Evolutionary conservation across 768 basidiomycete genomes (phyloP).

Genomic region (Pleurotus platypus): DNA sequence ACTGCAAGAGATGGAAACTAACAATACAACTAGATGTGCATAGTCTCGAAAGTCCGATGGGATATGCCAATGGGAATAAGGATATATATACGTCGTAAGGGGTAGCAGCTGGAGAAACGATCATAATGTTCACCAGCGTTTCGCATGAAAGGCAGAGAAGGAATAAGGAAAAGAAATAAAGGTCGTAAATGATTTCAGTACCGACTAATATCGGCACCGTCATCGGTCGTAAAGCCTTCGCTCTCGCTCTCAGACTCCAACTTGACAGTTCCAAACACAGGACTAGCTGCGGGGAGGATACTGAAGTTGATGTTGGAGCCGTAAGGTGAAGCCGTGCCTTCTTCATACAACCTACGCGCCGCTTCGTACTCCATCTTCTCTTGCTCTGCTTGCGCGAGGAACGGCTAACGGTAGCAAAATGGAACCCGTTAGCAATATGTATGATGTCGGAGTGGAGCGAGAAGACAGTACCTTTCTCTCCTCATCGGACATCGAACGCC

Average conservation of each 20-base stretch:
- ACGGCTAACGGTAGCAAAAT: conserved; percentile 53
- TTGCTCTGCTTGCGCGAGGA: conserved; percentile 89
- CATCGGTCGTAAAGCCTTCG: conserved; percentile 57
- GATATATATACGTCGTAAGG: conserved; percentile 7
- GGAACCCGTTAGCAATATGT: not conserved
- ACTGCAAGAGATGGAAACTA: conserved; percentile 22
- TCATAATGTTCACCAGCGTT: not conserved
- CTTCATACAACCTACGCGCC: conserved; percentile 83
- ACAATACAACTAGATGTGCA: conserved; percentile 26
- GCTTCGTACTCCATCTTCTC: conserved; percentile 94
- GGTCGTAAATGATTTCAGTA: conserved; percentile 19
- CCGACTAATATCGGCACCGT: conserved; percentile 36
- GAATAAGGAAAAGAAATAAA: not conserved
- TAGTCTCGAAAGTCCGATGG: conserved; percentile 18
- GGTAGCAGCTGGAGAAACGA: conserved; percentile 1
- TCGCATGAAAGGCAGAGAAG: conserved; percentile 4
- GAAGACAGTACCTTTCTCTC: conserved; percentile 76
- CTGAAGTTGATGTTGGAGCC: conserved; percentile 80
- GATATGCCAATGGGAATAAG: conserved; percentile 20
- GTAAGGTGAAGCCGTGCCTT: conserved; percentile 61
- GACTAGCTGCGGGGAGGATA: conserved; percentile 49
- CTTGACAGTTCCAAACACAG: conserved; percentile 53
- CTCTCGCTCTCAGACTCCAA: conserved; percentile 70
- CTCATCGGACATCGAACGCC: conserved; percentile 90
- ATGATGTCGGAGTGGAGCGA: not conserved